Base-by-base conservation (phyloP, 495 filamentous ascomycete genomes). In the Cladorrhinum samala region DNA sequence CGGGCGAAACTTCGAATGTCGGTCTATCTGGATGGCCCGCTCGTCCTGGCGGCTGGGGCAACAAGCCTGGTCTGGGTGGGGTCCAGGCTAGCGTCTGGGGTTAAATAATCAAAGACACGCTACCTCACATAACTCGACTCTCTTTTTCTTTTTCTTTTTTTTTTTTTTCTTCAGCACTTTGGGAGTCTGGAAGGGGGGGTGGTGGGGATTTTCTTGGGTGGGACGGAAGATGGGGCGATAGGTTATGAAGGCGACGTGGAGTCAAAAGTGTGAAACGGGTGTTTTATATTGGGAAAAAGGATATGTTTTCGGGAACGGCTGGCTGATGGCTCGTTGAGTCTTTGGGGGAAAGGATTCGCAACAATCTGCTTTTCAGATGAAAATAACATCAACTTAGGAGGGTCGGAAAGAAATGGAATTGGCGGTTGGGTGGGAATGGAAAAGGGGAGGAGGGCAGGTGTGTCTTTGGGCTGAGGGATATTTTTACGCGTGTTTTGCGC, bases 71-170 rank as follows among this genome's bases (percentile, higher is more conserved):
- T 23, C 74, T 88, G 25, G 82, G 84, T 46, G 24, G 20, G 17
- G 83, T 84, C 46, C 85, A 87, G 60, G 85, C 86, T 41, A 87
- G 85, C 45, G 86, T 89, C 53, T 90, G 86, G 86, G 85, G 85
- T 55, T 90, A 80, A 77, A 20, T 49, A 27, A 16, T 17, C 48
- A 25, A 14, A n/a, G n/a, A n/a, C n/a, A n/a, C n/a, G n/a, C n/a
- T n/a, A n/a, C n/a, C n/a, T n/a, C n/a, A 14, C 43, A 43, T 25
- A n/a, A 25, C n/a, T 30, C 36, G 47, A 38, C 16, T 50, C 17
- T 50, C 19, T 23, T 55, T 43, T 49, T 42, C 27, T 45, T 36
- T 43, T 55, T 21, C 41, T 52, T 23, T 9, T 51, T 38, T 17
- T 23, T 52, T 56, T 52, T 13, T 43, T 20, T 33, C 11, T 33